Base-by-base conservation (phyloP, 768 basidiomycete species). In the button mushroom (Agaricus bisporus) region DNA sequence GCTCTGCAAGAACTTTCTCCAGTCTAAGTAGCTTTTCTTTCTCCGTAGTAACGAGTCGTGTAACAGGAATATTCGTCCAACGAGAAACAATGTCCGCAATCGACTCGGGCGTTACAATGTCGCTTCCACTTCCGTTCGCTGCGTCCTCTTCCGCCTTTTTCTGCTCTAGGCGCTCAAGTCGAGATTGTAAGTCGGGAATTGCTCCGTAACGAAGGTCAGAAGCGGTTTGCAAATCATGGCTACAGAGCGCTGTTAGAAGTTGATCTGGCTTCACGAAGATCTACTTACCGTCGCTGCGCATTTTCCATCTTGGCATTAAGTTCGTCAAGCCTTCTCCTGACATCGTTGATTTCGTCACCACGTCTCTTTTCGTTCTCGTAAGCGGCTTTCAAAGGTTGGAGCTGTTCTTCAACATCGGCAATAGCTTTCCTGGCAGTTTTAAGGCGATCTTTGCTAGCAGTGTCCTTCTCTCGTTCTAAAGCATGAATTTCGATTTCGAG, bases 401-500 rank as follows among this genome's bases (percentile, higher is more conserved):
- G 79, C 58, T 92, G 70, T 54, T 95, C 94, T 41, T 93, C 90
- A 39, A 95, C 81, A 43, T 91, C 83, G 2, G 88, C 83, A 56
- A 92, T 84, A 4, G 81, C 79, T 68, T 90, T 94, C 58, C 79
- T 81, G 7, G 92, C 91, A 15, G 71, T 58, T 36, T 76, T 75
- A 10, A 95, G 75, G 11, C 92, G 81, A 54, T 94, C 91, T 68
- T 90, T 89, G 62, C 90, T 93, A 4, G 90, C 88, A 4, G 81
- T 65, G 56, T 97, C 94, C 67, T 92, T 95, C 67, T 97, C 94
- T 44, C 93, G 82, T 65, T 94, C 90, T 48, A 98, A 73, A 9
- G 95, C 95, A 65, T 97, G 94, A 18, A 97, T 88, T 65, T 97
- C 95, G 17, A 98, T 85, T 63, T 98, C 90, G 26, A 98, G 78